phyloP scores from a whole-genome alignment of 805 yeast species.

The Yarrowia sp. region DNA sequence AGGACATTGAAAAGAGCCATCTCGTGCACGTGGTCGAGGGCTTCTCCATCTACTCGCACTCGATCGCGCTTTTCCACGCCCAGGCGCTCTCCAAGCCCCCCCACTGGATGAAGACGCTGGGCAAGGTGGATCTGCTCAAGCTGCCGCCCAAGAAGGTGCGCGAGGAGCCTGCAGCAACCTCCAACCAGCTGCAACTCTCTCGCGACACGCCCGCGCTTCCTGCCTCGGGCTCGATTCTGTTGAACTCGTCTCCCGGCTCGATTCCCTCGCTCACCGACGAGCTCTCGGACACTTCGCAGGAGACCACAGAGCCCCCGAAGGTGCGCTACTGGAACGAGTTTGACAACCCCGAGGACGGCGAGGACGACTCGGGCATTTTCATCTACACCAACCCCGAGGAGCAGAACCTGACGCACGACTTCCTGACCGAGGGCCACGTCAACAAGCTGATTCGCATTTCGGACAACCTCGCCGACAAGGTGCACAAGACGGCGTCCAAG shows the following conservation, averaged over 20 bases:
- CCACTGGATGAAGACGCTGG: constrained; percentile 43
- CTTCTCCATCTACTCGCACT: constrained; percentile 42
- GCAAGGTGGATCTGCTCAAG: constrained; percentile 46
- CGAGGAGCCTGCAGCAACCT: neutral
- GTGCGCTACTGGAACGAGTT: constrained; percentile 66
- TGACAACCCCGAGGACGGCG: constrained; percentile 55
- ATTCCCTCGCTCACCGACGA: constrained; percentile 12
- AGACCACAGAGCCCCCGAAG: constrained; percentile 29
- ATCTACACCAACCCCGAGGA: constrained; percentile 39
- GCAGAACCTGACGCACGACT: constrained; percentile 33
- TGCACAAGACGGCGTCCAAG: constrained; percentile 19
- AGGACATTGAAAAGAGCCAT: constrained; percentile 47
- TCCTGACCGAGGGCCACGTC: constrained; percentile 36
- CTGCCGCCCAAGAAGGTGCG: constrained; percentile 13
- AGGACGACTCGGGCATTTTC: constrained; percentile 42
- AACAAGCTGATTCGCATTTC: constrained; percentile 39
- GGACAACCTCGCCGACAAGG: constrained; percentile 31
- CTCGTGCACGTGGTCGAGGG: constrained; percentile 48
- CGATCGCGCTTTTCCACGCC: constrained; percentile 39
- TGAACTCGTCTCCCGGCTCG: constrained; percentile 12
- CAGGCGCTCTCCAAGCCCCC: constrained; percentile 41
- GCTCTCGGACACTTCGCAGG: constrained; percentile 11
- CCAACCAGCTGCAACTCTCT: neutral
- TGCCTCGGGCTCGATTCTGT: constrained; percentile 2
- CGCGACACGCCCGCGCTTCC: neutral